These are phyloP conservation scores for Amaranthus palmeri DNA, from an alignment of 148 eudicot genomes.

Conservation along the genomic window DNA sequence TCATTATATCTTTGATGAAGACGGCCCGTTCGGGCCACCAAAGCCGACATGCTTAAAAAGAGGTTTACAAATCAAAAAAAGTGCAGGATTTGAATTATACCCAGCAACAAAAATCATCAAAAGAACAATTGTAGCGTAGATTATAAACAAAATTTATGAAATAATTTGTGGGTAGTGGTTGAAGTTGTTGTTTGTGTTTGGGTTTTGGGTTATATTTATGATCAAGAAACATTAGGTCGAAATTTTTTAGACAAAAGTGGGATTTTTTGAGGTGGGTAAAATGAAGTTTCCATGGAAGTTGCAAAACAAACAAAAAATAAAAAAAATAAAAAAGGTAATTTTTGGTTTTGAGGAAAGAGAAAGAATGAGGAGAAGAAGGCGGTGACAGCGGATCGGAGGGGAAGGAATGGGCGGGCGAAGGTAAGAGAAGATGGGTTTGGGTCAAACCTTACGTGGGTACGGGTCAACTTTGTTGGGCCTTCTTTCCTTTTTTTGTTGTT, in stretches of 20 bases:
- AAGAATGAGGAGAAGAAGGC: constrained; percentile 18
- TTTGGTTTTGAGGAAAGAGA: not conserved
- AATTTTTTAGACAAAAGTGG: not conserved
- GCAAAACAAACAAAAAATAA: not conserved
- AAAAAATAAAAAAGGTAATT: not conserved
- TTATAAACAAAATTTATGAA: too few species aligned
- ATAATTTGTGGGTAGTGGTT: too few species aligned
- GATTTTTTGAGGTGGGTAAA: not conserved
- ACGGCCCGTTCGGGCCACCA: too few species aligned
- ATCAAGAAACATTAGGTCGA: constrained; percentile 18
- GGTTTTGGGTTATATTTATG: constrained; percentile 2
- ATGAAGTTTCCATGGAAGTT: not conserved
- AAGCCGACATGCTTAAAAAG: too few species aligned
- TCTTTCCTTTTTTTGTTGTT: not conserved
- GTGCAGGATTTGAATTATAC: constrained; percentile 17
- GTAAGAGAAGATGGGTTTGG: not conserved
- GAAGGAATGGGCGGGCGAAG: not conserved
- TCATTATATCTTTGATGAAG: too few species aligned
- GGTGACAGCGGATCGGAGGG: constrained; percentile 15
- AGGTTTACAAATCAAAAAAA: not conserved
- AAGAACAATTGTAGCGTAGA: too few species aligned
- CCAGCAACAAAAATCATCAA: constrained; percentile 32
- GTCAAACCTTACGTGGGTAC: constrained; percentile 17
- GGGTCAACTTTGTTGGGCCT: not conserved
- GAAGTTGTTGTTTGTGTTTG: not conserved